phyloP scores from a whole-genome alignment of 441 rosid species.

The Manihot esculenta region DNA sequence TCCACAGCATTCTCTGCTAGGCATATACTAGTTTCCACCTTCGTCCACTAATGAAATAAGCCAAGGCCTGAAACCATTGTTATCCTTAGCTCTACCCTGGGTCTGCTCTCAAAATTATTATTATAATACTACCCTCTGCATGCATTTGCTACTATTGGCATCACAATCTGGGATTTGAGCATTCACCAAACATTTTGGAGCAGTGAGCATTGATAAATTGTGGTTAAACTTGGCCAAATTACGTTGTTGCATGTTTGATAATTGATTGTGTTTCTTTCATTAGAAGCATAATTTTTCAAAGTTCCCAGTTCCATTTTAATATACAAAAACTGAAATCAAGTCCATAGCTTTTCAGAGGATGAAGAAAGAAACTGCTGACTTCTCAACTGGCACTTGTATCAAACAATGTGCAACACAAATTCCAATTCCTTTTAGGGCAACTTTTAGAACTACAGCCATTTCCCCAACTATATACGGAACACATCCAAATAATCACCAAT shows the following conservation, averaged over 20 bases:
- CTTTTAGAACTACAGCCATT: constrained; percentile 11
- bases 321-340: neutral
- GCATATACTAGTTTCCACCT: neutral
- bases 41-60: neutral
- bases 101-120: neutral
- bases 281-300: neutral
- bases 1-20: neutral
- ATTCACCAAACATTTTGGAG: neutral
- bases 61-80: neutral
- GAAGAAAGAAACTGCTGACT: neutral
- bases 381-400: neutral
- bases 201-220: no score
- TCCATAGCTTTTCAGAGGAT: neutral
- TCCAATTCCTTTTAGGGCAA: constrained; percentile 14
- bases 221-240: neutral
- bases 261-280: neutral
- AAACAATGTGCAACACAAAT: constrained; percentile 2
- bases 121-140: neutral
- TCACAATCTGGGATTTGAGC: neutral
- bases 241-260: neutral
- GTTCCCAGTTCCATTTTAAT: neutral
- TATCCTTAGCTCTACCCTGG: neutral
- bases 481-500: constrained; percentile 5
- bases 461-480: neutral
- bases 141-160: neutral